A percentile compares a stretch with the other conserved stretches of the same genome.
Evolutionary conservation across 768 basidiomycete genomes (phyloP).

Genomic region (Polyporus arcularius): DNA sequence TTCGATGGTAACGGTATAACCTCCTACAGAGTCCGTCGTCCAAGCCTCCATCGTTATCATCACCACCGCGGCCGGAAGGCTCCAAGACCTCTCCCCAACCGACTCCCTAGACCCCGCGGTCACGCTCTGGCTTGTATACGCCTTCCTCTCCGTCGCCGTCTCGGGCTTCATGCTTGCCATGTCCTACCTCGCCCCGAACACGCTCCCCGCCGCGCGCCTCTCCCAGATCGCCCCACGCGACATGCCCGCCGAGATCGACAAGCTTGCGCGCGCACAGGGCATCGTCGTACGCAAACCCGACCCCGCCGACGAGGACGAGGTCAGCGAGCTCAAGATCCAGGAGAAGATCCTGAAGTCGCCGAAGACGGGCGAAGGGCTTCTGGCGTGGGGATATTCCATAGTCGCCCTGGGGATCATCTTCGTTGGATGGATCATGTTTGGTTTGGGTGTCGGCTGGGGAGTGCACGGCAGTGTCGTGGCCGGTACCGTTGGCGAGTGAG

Average conservation of each 20-base stretch:
- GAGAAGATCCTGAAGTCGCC: slow-evolving; percentile 37
- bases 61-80: slow-evolving; percentile 42
- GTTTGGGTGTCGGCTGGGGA: slow-evolving; percentile 43
- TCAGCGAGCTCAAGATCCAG: slow-evolving; percentile 25
- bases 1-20: background rate
- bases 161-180: slow-evolving; percentile 35
- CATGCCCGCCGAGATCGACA: slow-evolving; percentile 33
- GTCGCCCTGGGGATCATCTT: slow-evolving; percentile 32
- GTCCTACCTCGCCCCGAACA: slow-evolving; percentile 28
- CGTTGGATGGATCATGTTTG: slow-evolving; percentile 45
- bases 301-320: slow-evolving; percentile 20
- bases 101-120: slow-evolving; percentile 40
- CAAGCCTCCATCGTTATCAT: slow-evolving; percentile 46
- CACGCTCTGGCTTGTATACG: slow-evolving; percentile 42
- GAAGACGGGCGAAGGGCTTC: slow-evolving; percentile 1
- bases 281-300: slow-evolving; percentile 15
- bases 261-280: slow-evolving; percentile 26
- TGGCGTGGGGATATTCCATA: slow-evolving; percentile 27
- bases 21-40: slow-evolving; percentile 38
- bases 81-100: slow-evolving; percentile 38
- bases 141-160: slow-evolving; percentile 37
- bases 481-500: slow-evolving; percentile 30
- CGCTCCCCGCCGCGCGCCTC: slow-evolving; percentile 41
- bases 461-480: slow-evolving; percentile 39
- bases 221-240: slow-evolving; percentile 36